phyloP scores from a whole-genome alignment of 225 moss, liverwort and hornwort genomes.

The Pseudisothecium myosuroides region DNA sequence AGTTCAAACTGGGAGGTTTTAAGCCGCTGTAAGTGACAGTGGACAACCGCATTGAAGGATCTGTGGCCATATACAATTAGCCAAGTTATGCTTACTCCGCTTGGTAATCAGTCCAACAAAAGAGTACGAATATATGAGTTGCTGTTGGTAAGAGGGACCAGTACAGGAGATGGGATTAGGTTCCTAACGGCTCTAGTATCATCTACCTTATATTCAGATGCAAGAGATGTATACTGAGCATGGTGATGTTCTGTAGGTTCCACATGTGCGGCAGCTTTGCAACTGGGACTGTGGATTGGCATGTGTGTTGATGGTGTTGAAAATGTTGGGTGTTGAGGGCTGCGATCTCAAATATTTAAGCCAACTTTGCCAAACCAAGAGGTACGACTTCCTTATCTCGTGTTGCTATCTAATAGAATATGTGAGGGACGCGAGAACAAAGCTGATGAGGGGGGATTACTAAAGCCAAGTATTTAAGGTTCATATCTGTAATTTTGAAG shows the following conservation, averaged over 20 bases:
- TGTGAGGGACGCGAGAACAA: neutral
- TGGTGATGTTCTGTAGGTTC: constrained; percentile 48
- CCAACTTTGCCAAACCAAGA: constrained; percentile 72
- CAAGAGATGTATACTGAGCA: neutral
- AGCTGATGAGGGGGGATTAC: neutral
- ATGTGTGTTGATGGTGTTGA: constrained; percentile 94
- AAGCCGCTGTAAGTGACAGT: neutral
- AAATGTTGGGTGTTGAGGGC: constrained; percentile 61
- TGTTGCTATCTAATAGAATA: neutral
- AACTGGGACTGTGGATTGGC: constrained; percentile 99
- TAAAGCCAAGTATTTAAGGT: neutral
- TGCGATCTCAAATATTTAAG: constrained; percentile 77
- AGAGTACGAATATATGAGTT: neutral
- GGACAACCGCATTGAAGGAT: neutral
- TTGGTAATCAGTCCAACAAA: neutral
- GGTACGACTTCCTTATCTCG: constrained; percentile 21
- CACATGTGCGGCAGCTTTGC: constrained; percentile 76
- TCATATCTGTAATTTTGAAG: neutral
- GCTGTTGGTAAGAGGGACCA: neutral
- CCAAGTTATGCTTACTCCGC: neutral
- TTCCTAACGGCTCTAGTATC: neutral
- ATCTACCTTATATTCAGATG: neutral
- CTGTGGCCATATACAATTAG: neutral
- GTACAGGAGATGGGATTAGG: neutral
- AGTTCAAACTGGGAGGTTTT: neutral